Evolutionary conservation across 2,329 filamentous ascomycete species (phyloP), one percentile per base, ranked within the genome.

Genomic region (Xylariaceae sp.): DNA sequence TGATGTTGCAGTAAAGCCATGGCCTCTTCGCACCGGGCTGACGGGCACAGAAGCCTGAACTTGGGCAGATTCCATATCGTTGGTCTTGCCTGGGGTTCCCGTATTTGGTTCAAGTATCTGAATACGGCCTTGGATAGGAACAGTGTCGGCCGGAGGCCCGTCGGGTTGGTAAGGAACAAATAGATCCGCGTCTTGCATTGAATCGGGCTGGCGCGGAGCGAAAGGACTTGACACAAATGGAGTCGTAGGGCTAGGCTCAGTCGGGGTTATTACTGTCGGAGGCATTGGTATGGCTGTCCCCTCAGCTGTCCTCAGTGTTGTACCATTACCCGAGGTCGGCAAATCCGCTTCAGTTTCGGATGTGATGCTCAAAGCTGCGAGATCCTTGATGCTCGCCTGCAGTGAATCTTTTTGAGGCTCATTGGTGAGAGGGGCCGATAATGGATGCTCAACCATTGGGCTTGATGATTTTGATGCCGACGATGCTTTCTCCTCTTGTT

Each of bases 151-250:
- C 0, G 68, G 54, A 1, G 78, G 75, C 0, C 80, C 81, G n/a
- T 80, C 74, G 0, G 81, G 79, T 53, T 83, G 77, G 55, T 82
- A 83, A 0, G 73, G 73, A 19, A 83, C 70, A 54, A 83, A 83
- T 18, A 77, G 61, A 46, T 78, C 73, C 1, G 65, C 54, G 6
- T 62, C 58, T 5, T 60, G 45, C 14, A 55, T 36, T 13, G 55
- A 54, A 19, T 54, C 56, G 5, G 55, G 42, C 1, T 55, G 53
- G 45, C 16, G 31, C 17, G 56, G 57, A 31, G 52, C 49, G 12
- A 69, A 67, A 2, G 73, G 70, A 50, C 66, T 71, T 18, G 59
- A 59, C 5, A 62, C 60, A 9, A 63, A 36, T 58, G 58, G 46
- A 12, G 45, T 43, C 31, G 48, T 55, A 38, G 56, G 18, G 38